A percentile compares a stretch with the other conserved stretches of the same genome.
Conservation (phyloP, 805 yeast species). For the Metschnikowia continentalis region DNA sequence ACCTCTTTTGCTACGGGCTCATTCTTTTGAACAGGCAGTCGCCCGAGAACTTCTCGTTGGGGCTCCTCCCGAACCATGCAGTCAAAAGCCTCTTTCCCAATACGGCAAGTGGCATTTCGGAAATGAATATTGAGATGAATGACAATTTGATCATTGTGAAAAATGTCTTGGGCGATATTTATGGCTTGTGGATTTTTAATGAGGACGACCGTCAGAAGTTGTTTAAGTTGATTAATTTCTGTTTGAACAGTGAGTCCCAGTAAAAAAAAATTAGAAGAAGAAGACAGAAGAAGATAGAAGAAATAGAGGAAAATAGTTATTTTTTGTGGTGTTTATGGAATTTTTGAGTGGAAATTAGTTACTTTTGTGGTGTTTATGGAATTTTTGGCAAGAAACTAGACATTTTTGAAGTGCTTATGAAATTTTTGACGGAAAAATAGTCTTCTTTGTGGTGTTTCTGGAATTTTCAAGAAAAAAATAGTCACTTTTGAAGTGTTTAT, state of each 20-base stretch:
- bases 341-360: too few relatives aligned
- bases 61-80: slow-evolving; percentile 55
- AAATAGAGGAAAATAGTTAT: too few relatives aligned
- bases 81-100: slow-evolving; percentile 41
- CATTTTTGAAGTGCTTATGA: too few relatives aligned
- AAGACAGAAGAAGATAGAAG: too few relatives aligned
- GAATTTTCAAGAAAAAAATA: too few relatives aligned
- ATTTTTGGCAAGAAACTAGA: too few relatives aligned
- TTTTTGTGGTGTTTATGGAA: too few relatives aligned
- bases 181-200: slow-evolving; percentile 75
- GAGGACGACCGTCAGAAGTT: slow-evolving; percentile 61
- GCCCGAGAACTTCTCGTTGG: slow-evolving; percentile 70
- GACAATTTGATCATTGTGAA: slow-evolving; percentile 68
- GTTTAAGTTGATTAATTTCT: slow-evolving; percentile 42
- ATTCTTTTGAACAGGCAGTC: slow-evolving; percentile 63
- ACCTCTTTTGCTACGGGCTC: slow-evolving; percentile 59
- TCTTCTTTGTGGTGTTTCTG: too few relatives aligned
- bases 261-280: not conserved
- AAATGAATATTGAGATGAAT: slow-evolving; percentile 63
- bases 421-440: too few relatives aligned
- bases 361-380: too few relatives aligned
- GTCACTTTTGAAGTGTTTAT: too few relatives aligned
- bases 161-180: slow-evolving; percentile 63
- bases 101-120: slow-evolving; percentile 32
- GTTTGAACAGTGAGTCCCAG: slow-evolving; percentile 32